Base-by-base conservation (phyloP, 768 basidiomycete genomes). In the Suillus clintonianus region DNA sequence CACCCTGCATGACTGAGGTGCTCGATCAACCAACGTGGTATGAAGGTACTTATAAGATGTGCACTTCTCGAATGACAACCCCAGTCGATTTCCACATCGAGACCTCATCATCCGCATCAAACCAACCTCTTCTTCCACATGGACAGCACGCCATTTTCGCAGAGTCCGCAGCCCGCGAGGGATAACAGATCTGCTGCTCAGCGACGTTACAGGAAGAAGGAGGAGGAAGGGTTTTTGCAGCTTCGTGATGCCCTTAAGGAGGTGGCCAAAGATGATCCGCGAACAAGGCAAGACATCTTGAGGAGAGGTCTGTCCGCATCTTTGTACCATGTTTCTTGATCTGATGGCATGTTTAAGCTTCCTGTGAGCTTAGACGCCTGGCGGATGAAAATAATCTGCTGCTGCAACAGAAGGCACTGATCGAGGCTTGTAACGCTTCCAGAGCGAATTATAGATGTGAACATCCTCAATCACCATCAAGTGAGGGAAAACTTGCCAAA, bases 191-290 rank as follows among this genome's bases (percentile, higher is more conserved):
- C 24, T 13, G 56, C 56, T 41, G 56, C 56, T 39, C 56, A 57
- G 13, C 37, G 37, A 1, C 56, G 56, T 27, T 57, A 57, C 56
- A 57, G 56, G 17, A 57, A 57, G 56, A 57, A 57, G 17, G 56
- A 57, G 19, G 56, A 39, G 17, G 17, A 57, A 6, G 56, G 37
- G 0, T 57, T 57, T 27, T 41, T 41, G 17, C 56, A 41, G 11
- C 17, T 57, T 17, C 56, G 56, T 7, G 37, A 57, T 17, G 56
- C 24, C 37, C 24, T 57, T 13, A 57, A 27, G 17, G 17, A 57
- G 8, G 56, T 57, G 24, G 37, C 17, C 37, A 41, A 57, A 24
- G 56, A 57, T 39, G 55, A 27, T 30, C 56, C 17, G 3, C 37
- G 56, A 57, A 41, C 39, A 11, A 57, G 27, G 27, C 56, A 57